A percentile compares a stretch with the other conserved stretches of the same genome.
Evolutionary conservation across 1,139 yeast genomes (phyloP).

Genomic region (Sporopachydermia cereana): DNA sequence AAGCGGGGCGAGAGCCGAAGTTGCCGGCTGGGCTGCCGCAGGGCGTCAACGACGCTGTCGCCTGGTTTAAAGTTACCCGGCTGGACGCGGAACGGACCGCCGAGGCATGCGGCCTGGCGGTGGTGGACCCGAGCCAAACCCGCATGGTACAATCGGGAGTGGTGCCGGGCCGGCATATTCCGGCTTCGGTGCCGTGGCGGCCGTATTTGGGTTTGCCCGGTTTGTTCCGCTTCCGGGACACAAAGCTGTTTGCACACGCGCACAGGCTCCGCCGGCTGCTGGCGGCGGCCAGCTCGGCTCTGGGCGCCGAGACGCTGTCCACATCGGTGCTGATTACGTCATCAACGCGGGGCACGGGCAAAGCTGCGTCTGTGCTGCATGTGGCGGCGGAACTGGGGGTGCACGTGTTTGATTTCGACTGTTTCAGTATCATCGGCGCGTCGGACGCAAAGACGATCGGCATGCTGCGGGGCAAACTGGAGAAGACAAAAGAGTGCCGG

Average conservation of each 20-base stretch:
- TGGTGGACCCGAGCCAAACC: conserved; percentile 54
- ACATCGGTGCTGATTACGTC: conserved; percentile 63
- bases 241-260: conserved; percentile 35
- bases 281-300: conserved; percentile 30
- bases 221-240: conserved; percentile 23
- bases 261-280: conserved; percentile 40
- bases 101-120: conserved; percentile 30
- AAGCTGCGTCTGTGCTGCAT: conserved; percentile 48
- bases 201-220: conserved; percentile 32
- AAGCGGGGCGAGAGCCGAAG: conserved; percentile 11
- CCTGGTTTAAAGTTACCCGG: conserved; percentile 62
- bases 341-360: conserved; percentile 69
- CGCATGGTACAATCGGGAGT: conserved; percentile 58
- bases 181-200: conserved; percentile 39
- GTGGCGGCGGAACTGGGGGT: conserved; percentile 51
- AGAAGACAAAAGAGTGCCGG: conserved; percentile 36
- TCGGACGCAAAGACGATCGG: conserved; percentile 78
- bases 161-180: conserved; percentile 26
- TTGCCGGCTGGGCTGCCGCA: conserved; percentile 36
- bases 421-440: conserved; percentile 41
- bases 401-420: conserved; percentile 60
- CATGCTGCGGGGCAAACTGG: conserved; percentile 61
- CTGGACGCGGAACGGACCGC: conserved; percentile 26
- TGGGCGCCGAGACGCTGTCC: conserved; percentile 28
- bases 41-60: conserved; percentile 62